These are phyloP conservation scores for Boletus rubescentipes DNA, from an alignment of 768 basidiomycete genomes.

Conservation along the genomic window DNA sequence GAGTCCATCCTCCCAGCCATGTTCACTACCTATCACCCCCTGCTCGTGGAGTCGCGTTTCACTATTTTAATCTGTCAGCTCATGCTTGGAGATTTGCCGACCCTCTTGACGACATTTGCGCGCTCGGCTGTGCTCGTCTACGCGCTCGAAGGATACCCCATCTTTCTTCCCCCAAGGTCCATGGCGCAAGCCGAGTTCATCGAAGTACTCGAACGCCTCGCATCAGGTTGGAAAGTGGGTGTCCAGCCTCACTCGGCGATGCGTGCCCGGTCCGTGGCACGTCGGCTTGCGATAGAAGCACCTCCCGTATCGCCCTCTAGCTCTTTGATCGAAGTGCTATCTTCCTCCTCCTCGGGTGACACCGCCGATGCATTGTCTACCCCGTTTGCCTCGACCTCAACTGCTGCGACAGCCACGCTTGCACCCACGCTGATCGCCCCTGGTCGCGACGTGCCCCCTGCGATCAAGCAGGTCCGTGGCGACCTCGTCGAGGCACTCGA, in stretches of 20 bases:
- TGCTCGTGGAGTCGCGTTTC: constrained; percentile 86
- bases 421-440: constrained; percentile 22
- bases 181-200: constrained; percentile 91
- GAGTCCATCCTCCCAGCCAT: constrained; percentile 43
- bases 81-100: constrained; percentile 73
- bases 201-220: constrained; percentile 80
- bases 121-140: constrained; percentile 70
- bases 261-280: constrained; percentile 33
- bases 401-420: constrained; percentile 12
- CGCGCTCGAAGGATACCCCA: constrained; percentile 83
- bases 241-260: constrained; percentile 54
- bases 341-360: constrained; percentile 26
- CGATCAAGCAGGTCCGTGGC: constrained; percentile 20
- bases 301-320: constrained; percentile 24
- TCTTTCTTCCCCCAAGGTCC: constrained; percentile 83
- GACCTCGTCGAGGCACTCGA: constrained; percentile 61
- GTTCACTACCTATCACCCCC: constrained; percentile 88
- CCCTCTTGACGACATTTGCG: constrained; percentile 61
- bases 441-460: constrained; percentile 21
- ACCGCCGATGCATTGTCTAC: constrained; percentile 13
- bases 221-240: constrained; percentile 71
- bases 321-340: constrained; percentile 24
- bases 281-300: constrained; percentile 44
- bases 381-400: constrained; percentile 26
- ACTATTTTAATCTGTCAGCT: constrained; percentile 72